Evolutionary conservation across 1,139 yeast species (phyloP).

Genomic region (Diutina mesorugosa): DNA sequence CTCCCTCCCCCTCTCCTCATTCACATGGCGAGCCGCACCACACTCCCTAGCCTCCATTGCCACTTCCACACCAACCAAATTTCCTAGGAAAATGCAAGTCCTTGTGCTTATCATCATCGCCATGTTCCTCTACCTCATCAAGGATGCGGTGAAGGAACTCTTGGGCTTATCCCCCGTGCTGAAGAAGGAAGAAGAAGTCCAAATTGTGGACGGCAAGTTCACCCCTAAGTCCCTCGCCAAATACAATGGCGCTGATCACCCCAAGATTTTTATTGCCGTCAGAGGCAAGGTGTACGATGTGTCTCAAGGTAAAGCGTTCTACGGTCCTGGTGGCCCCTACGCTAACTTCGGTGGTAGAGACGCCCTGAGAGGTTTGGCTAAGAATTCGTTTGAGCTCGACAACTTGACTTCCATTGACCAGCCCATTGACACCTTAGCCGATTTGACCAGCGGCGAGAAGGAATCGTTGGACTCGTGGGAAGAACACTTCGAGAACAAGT

Average conservation of each 20-base stretch:
- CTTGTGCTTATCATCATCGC: conserved; percentile 11
- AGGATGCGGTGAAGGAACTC: conserved; percentile 11
- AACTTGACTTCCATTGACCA: conserved; percentile 45
- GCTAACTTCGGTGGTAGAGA: conserved; percentile 94
- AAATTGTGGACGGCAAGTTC: conserved; percentile 66
- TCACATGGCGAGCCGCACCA: not conserved
- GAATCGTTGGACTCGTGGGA: conserved; percentile 79
- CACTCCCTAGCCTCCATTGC: not conserved
- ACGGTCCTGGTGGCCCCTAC: conserved; percentile 96
- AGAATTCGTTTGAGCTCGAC: conserved; percentile 69
- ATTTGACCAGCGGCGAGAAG: conserved; percentile 46
- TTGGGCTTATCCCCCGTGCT: conserved; percentile 11
- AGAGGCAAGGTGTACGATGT: conserved; percentile 83
- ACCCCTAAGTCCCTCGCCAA: conserved; percentile 64
- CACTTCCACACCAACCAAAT: not conserved
- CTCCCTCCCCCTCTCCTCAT: not conserved
- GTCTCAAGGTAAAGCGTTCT: conserved; percentile 66
- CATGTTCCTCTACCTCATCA: conserved; percentile 10
- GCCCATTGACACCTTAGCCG: conserved; percentile 63
- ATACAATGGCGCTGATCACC: conserved; percentile 71
- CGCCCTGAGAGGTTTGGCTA: conserved; percentile 88
- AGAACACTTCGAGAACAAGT: conserved; percentile 69
- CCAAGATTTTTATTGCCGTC: conserved; percentile 72
- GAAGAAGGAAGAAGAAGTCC: conserved; percentile 22
- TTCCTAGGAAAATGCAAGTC: conserved; percentile 7